phyloP scores from a whole-genome alignment of 2,329 filamentous ascomycete species.

The Xylaria sp. region DNA sequence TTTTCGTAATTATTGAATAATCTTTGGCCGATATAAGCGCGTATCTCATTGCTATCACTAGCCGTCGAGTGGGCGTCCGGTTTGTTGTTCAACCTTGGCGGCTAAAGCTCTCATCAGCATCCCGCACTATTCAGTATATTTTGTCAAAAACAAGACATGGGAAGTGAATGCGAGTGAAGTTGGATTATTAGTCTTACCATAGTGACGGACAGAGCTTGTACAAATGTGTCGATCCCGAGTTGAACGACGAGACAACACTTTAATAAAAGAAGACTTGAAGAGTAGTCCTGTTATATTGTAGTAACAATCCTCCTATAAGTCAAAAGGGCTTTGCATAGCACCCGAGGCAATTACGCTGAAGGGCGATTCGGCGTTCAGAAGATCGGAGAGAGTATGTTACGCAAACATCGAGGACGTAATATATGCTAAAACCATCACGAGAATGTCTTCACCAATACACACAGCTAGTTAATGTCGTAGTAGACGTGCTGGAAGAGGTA shows the following conservation, averaged over 20 bases:
- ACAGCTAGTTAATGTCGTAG: neutral
- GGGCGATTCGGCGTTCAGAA: neutral
- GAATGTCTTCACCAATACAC: neutral
- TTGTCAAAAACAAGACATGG: neutral
- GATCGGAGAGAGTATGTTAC: neutral
- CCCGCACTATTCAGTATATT: neutral
- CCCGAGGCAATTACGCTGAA: neutral
- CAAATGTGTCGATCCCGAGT: neutral
- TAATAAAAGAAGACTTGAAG: neutral
- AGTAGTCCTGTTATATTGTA: neutral
- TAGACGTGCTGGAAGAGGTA: neutral
- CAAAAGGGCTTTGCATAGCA: neutral
- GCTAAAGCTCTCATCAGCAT: constrained; percentile 14
- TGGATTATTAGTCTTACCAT: constrained; percentile 12
- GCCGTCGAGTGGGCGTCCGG: neutral
- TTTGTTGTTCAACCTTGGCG: neutral
- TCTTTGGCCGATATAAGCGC: neutral
- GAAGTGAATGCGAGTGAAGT: neutral
- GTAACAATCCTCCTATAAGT: neutral
- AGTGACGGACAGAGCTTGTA: neutral
- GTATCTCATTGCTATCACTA: neutral
- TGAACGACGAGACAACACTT: neutral
- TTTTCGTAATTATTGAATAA: constrained; percentile 3
- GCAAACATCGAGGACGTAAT: neutral
- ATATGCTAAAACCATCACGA: no score